Base-by-base conservation (phyloP, 2,329 filamentous ascomycete genomes). In the Arthrobotrys conoides region DNA sequence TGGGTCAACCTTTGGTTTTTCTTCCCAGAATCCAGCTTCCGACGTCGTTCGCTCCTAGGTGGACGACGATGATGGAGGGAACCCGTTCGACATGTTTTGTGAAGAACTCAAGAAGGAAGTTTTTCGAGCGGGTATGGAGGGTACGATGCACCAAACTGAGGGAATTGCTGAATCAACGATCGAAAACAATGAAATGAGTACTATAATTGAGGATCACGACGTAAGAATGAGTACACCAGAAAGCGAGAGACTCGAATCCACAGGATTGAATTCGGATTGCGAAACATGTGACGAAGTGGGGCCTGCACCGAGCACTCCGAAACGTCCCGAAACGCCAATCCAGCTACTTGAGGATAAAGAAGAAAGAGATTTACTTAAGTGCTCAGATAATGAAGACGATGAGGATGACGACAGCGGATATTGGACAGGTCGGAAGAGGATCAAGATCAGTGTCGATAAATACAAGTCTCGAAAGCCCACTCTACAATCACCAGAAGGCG, bases 341-440 rank as follows among this genome's bases (percentile, higher is more conserved):
- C 41, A 61, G 14, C 33, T 51, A 20, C 30, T 18, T 8, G 44
- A 46, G 14, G 44, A 33, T 8, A 22, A 59, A 5, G 38, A 38
- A 22, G 14, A 18, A 14, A 44, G 10, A 27, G 20, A 44, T 27
- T 6, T 36, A 1, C 64, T 61, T 4, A 18, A 44, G 12, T 0
- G 18, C 5, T 36, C 51, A 36, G 49, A 33, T 8, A 49, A 20
- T 3, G 24, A 46, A 18, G 30, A 24, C 14, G 5, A 18, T 12
- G 46, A 70, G 4, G 73, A 77, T 33, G 73, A 77, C 36, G 73
- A 71, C 30, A 77, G 67, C n/a, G 67, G 67, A 27, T 77, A 71
- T 18, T 41, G 48, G 16, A 57, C 67, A 24, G 22, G 18, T 16
- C 59, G 73, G 5, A 77, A 77, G 18, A 49, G 44, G 36, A 22